Evolutionary conservation across 805 yeast genomes (phyloP), one percentile per base, ranked within the genome.

Genomic region (Suhomyces pyralidae): DNA sequence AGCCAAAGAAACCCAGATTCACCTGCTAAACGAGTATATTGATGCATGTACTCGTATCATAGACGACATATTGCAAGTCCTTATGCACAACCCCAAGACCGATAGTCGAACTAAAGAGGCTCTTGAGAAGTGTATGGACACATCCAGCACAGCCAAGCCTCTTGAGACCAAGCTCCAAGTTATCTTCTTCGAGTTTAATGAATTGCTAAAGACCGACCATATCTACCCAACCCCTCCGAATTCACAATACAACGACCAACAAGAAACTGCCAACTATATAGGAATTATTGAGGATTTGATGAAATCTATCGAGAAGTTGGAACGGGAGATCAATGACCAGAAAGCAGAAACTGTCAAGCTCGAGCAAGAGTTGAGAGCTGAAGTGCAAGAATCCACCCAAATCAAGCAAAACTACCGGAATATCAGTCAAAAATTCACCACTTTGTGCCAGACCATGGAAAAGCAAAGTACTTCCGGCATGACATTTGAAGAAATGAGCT

Each of bases 151-250:
- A n/a, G 45, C 50, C 19, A 43, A 55, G 20, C 51, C 63, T 19
- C 46, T 65, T 15, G 71, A 67, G 24, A 51, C 55, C 9, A 68
- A 66, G 51, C 50, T 69, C 3, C 62, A 64, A 32, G 65, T 60
- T 3, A 52, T 66, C 14, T 55, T 57, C 28, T 49, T 56, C 24
- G 70, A 65, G 49, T 43, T 67, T 15, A 48, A 50, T 26, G 60
- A 51, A 40, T 40, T 55, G 22, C 34, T 52, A 7, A 49, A 44
- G 20, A 40, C 54, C 6, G 9, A 50, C 7, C 40, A 30, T 6
- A 24, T 52, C 26, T 38, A 38, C 17, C 59, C 59, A 5, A 49
- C 62, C 6, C 58, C 61, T 1, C 61, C 61, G 2, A 38, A 55
- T 15, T 50, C 64, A 9, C 45, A 40, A 2, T 32, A 36, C 20